A percentile compares a stretch with the other conserved stretches of the same genome.
phyloP scores from a whole-genome alignment of 2,329 filamentous ascomycete species.

The Fusarium begoniae region DNA sequence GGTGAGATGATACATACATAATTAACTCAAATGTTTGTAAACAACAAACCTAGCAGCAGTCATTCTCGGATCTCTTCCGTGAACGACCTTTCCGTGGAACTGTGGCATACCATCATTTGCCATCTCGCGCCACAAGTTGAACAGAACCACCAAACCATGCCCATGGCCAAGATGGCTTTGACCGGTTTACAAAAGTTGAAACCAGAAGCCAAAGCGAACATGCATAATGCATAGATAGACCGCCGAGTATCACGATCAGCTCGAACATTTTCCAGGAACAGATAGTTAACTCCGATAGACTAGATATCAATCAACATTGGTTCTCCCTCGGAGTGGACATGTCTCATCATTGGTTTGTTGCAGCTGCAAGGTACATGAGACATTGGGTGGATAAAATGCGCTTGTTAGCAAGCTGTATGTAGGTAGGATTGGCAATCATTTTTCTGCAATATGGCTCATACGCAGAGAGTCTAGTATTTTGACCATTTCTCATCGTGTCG shows the following conservation, averaged over 20 bases:
- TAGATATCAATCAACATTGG: slow-evolving; percentile 5
- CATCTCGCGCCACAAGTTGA: neutral
- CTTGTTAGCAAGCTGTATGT: neutral
- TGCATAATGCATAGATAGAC: neutral
- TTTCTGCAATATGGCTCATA: neutral
- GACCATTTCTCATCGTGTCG: neutral
- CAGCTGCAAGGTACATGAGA: slow-evolving; percentile 35
- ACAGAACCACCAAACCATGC: neutral
- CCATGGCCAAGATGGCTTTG: neutral
- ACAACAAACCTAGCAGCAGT: neutral
- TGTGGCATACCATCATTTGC: neutral
- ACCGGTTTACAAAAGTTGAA: neutral
- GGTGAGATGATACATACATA: neutral
- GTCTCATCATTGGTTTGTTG: slow-evolving; percentile 21
- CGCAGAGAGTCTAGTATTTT: neutral
- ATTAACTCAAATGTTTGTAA: neutral
- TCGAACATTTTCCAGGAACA: neutral
- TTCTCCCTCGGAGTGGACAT: slow-evolving; percentile 16
- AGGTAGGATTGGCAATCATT: neutral
- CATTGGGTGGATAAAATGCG: neutral
- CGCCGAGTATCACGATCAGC: neutral
- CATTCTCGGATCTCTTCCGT: neutral
- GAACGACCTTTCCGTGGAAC: neutral
- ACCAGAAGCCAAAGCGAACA: neutral
- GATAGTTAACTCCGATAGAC: neutral